phyloP scores from a whole-genome alignment of 2,329 filamentous ascomycete species.

The Neofusicoccum umdonicola region DNA sequence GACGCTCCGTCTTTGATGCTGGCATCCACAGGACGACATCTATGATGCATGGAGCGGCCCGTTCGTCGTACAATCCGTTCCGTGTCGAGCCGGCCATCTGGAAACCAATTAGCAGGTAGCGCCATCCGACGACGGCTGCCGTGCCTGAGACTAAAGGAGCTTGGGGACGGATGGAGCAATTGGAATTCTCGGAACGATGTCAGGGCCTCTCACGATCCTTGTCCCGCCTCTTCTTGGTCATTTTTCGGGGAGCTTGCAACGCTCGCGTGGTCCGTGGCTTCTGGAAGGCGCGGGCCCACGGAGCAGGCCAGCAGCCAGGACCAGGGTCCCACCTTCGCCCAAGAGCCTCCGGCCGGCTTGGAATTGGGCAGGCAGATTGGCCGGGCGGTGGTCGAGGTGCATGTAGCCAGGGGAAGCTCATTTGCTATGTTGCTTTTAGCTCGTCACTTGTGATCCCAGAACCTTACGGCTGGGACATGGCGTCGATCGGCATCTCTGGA shows the following conservation, averaged over 20 bases:
- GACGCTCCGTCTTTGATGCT: conserved; percentile 4
- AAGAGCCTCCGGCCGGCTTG: neutral
- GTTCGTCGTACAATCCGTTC: conserved; percentile 13
- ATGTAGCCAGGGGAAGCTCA: conserved; percentile 14
- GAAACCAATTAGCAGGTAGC: conserved; percentile 13
- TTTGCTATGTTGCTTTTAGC: conserved; percentile 13
- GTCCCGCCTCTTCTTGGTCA: neutral
- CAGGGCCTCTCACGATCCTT: neutral
- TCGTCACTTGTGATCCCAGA: conserved; percentile 16
- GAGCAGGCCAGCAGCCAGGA: neutral
- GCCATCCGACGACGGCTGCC: conserved; percentile 4
- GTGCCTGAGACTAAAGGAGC: conserved; percentile 12
- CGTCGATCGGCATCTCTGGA: conserved; percentile 16
- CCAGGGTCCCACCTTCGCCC: neutral
- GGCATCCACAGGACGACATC: conserved; percentile 3
- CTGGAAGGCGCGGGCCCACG: conserved; percentile 12
- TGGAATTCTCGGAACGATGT: neutral
- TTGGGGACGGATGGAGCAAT: conserved; percentile 8
- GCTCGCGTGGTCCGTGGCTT: conserved; percentile 12
- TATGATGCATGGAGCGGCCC: conserved; percentile 17
- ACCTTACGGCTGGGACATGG: conserved; percentile 14
- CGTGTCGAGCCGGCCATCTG: conserved; percentile 7
- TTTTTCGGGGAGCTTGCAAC: neutral
- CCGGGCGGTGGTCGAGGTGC: neutral
- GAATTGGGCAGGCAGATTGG: neutral